Base-by-base conservation (phyloP, 2,329 filamentous ascomycete genomes). In the Botrytis pseudocinerea region DNA sequence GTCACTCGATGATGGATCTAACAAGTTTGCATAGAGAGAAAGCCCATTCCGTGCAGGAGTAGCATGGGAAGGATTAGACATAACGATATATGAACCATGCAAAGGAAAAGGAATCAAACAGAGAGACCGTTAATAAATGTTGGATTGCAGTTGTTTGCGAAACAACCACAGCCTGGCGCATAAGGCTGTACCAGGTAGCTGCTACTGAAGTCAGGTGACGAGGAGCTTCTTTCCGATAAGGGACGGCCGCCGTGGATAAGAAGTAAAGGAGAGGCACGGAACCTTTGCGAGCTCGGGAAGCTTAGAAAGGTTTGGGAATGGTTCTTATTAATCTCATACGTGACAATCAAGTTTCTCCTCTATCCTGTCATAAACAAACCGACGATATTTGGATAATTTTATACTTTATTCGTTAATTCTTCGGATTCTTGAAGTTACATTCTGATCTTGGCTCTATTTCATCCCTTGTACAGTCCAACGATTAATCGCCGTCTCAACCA, bases 1-100 rank as follows among this genome's bases (percentile, higher is more conserved):
- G 54, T 83, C 82, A 12, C 76, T 68, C 22, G 78, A 92, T 89
- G 78, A 94, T 6, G 80, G 77, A 78, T 93, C 91, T 76, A 96
- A 89, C 61, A 97, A 87, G 81, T 97, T 93, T 71, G 93, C 94
- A 81, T 97, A 97, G 8, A 97, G 89, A 28, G 93, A 95, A 77
- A 94, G 85, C 73, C 87, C 86, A 73, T 85, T 83, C 64, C 82
- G 80, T 20, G 82, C 73, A n/a, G 71, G 75, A 38, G 73, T 62
- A 22, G 74, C 68, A 60, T 75, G 77, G 2, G 75, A 64, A 66
- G 76, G 69, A 76, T 79, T 78, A 51, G 80, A 78, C 80, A 81
- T 81, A 18, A 71, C 66, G 38, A 18, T 51, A 51, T 59, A 20
- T 44, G 14, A 48, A 73, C 25, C 42, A 54, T 16, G 42, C 71